Base-by-base conservation (phyloP, 2,329 filamentous ascomycete genomes). In the Colletotrichum sp. region DNA sequence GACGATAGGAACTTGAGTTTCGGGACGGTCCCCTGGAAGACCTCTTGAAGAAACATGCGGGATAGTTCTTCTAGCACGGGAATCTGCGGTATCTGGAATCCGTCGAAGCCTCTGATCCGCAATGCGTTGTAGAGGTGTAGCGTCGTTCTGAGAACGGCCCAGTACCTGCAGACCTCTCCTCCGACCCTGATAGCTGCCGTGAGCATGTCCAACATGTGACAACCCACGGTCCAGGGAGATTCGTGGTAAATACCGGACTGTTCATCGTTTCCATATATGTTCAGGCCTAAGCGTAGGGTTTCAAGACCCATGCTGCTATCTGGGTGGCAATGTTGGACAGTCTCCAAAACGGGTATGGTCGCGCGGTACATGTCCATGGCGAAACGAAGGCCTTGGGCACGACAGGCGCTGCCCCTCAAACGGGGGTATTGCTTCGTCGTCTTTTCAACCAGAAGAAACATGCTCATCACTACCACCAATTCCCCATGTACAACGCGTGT, bases 221-320 rank as follows among this genome's bases (percentile, higher is more conserved):
- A 44, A 44, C 39, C 39, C 39, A 44, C 39, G 0, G 39, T 44
- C 39, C 39, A 44, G 9, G 39, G 39, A 44, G 39, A 44, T 0
- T 44, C 9, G 18, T 12, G 39, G 39, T 44, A 44, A 0, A 44
- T n/a, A 0, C 18, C 39, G 1, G 39, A 44, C 39, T n/a, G 1
- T 44, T 12, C 18, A 44, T n/a, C 39, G 18, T 0, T n/a, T 4
- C 0, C 1, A 2, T 44, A 44, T 0, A n/a, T 0, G 0, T 10
- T 1, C 39, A 44, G 39, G 18, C 39, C 39, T n/a, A 12, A 2
- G 18, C 1, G 18, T 0, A 44, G 9, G 18, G 39, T n/a, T 2
- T 44, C 0, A 44, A 44, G 39, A 44, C 9, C 39, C 0, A 44
- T 44, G 39, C 5, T 44, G 18, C 39, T 0, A 44, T 4, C 0